Evolutionary conservation across 441 rosid species (phyloP).

Genomic region (Daphne laureola): DNA sequence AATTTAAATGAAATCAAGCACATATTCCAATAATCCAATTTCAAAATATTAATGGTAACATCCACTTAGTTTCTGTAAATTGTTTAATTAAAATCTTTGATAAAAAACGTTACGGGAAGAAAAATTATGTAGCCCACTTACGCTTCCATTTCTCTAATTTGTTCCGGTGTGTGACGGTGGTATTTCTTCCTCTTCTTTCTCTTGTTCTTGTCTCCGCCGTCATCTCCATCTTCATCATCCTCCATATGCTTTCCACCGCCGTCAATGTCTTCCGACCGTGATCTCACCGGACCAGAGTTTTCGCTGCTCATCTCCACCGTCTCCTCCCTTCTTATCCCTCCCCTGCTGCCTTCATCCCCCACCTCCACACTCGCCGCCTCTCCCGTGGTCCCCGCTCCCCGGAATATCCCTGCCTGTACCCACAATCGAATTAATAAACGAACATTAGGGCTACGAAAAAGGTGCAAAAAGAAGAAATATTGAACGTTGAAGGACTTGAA

Average conservation of each 20-base stretch:
- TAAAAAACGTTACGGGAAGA: neutral
- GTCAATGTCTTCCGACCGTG: slow-evolving; percentile 76
- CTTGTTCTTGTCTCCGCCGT: slow-evolving; percentile 39
- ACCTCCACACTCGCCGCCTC: slow-evolving; percentile 41
- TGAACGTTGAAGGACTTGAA: neutral
- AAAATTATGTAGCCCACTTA: slow-evolving; percentile 21
- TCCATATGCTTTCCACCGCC: slow-evolving; percentile 61
- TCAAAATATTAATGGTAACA: neutral
- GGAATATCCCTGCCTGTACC: slow-evolving; percentile 82
- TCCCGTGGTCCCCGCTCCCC: slow-evolving; percentile 45
- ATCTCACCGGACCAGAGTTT: slow-evolving; percentile 81
- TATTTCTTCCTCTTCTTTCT: slow-evolving; percentile 95
- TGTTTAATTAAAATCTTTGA: neutral
- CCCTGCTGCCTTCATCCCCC: slow-evolving; percentile 49
- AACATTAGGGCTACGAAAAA: neutral
- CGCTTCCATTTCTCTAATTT: slow-evolving; percentile 97
- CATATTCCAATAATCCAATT: neutral
- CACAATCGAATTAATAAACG: neutral
- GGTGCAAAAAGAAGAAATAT: neutral
- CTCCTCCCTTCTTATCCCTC: slow-evolving; percentile 45
- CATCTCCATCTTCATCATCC: slow-evolving; percentile 25
- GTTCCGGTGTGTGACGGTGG: slow-evolving; percentile 90
- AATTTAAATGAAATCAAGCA: neutral
- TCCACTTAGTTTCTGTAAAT: neutral
- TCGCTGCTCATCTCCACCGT: slow-evolving; percentile 92